Percentiles rank a stretch among this genome's conserved stretches.
These are phyloP conservation scores for Trametes gibbosa DNA, from an alignment of 768 basidiomycete genomes.

Conservation along the genomic window DNA sequence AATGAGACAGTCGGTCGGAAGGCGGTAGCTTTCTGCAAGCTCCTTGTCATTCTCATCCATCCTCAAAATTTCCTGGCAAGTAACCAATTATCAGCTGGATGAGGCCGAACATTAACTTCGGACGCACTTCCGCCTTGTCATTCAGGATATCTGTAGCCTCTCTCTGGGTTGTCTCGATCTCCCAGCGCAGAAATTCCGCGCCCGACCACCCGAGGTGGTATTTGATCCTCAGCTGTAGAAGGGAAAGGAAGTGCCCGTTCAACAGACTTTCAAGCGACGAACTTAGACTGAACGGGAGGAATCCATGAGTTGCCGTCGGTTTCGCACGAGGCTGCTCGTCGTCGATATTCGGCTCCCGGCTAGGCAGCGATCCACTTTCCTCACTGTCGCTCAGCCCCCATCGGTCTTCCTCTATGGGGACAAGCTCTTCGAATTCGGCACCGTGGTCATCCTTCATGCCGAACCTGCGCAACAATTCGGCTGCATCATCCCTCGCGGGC, in stretches of 20 bases:
- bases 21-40: constrained; percentile 35
- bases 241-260: constrained; percentile 51
- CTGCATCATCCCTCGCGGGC: constrained; percentile 48
- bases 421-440: background rate
- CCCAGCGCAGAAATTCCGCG: constrained; percentile 52
- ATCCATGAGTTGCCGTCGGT: constrained; percentile 33
- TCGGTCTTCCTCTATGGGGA: constrained; percentile 22
- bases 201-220: constrained; percentile 66
- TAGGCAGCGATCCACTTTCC: background rate
- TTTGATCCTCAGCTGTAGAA: constrained; percentile 50
- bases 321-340: constrained; percentile 28
- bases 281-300: constrained; percentile 64
- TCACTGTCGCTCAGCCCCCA: constrained; percentile 23
- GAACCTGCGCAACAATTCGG: constrained; percentile 48
- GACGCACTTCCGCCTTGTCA: constrained; percentile 31
- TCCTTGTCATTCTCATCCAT: background rate
- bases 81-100: background rate
- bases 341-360: background rate
- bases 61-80: background rate
- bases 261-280: constrained; percentile 60
- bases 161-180: constrained; percentile 45
- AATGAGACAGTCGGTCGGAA: constrained; percentile 57
- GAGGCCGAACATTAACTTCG: background rate
- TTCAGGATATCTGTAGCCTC: constrained; percentile 39
- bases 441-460: constrained; percentile 43